phyloP scores from a whole-genome alignment of 495 filamentous ascomycete genomes.

The Amniculicola lignicola region DNA sequence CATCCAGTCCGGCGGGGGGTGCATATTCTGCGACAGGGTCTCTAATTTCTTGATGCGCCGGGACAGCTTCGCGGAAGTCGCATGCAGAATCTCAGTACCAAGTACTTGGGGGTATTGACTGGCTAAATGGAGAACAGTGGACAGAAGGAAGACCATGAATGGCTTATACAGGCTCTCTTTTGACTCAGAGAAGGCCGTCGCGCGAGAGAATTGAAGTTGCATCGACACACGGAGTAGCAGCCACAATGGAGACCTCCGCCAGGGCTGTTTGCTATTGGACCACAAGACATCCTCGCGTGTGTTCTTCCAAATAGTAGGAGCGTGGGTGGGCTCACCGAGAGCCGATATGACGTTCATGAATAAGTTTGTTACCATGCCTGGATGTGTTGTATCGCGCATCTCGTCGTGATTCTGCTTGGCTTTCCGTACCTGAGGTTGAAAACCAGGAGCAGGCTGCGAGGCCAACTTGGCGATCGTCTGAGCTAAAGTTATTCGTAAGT shows the following conservation, averaged over 20 bases:
- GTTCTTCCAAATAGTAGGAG: conserved; percentile 50
- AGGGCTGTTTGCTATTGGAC: conserved; percentile 45
- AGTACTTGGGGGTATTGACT: conserved; percentile 35
- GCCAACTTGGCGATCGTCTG: conserved; percentile 48
- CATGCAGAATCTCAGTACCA: conserved; percentile 10
- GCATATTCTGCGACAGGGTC: not conserved
- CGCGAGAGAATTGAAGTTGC: conserved; percentile 40
- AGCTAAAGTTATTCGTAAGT: conserved; percentile 44
- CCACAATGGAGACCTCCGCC: conserved; percentile 59
- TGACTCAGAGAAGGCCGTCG: not conserved
- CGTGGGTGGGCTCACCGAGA: conserved; percentile 39
- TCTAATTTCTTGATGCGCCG: conserved; percentile 16
- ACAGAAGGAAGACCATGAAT: conserved; percentile 54
- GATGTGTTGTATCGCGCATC: conserved; percentile 52
- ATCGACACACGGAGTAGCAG: conserved; percentile 56
- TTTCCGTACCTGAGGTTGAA: conserved; percentile 46
- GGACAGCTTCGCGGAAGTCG: conserved; percentile 23
- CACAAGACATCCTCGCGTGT: conserved; percentile 61
- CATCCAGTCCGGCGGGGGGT: not conserved
- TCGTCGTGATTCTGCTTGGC: conserved; percentile 43
- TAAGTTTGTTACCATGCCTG: conserved; percentile 56
- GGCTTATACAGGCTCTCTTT: conserved; percentile 50
- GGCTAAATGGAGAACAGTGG: conserved; percentile 39
- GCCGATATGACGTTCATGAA: conserved; percentile 50
- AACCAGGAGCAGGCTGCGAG: conserved; percentile 40